Evolutionary conservation across 345 rosid genomes (phyloP).

Genomic region (Salix koriyanagi): DNA sequence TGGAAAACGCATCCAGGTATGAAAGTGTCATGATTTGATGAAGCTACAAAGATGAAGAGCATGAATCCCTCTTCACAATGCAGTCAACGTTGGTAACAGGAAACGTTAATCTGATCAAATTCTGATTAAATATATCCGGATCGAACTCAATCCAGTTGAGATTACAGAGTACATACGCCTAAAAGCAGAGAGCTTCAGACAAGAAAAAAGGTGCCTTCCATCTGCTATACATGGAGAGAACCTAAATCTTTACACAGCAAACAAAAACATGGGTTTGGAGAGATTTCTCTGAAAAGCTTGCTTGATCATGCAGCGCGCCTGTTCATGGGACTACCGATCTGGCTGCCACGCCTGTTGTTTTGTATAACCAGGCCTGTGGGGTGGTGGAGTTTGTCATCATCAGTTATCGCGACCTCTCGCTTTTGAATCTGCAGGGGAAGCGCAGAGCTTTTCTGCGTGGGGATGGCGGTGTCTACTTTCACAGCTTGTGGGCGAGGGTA

Average conservation of each 20-base stretch:
- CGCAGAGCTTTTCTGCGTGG: not conserved
- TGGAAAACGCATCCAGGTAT: too few species aligned
- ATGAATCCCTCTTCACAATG: not conserved
- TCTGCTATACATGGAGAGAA: not conserved
- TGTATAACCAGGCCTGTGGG: not conserved
- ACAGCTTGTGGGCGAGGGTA: constrained; percentile 15
- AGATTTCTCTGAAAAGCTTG: not conserved
- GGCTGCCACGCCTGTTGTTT: not conserved
- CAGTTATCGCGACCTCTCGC: not conserved
- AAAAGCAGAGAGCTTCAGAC: not conserved
- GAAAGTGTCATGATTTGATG: not conserved
- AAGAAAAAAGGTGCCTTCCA: not conserved
- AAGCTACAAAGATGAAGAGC: not conserved
- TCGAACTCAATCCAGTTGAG: not conserved
- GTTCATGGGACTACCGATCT: not conserved
- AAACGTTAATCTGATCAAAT: not conserved
- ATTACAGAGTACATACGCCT: not conserved
- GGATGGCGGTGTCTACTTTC: not conserved
- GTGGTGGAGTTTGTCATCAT: not conserved
- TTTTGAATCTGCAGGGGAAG: constrained; percentile 11
- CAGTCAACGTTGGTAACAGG: not conserved
- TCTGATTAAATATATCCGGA: not conserved
- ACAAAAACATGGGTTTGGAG: not conserved
- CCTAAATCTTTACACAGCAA: not conserved
- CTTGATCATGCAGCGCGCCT: not conserved